These are phyloP conservation scores for Sanghuangporus baumii DNA, from an alignment of 1,284 basidiomycete genomes.

Conservation along the genomic window DNA sequence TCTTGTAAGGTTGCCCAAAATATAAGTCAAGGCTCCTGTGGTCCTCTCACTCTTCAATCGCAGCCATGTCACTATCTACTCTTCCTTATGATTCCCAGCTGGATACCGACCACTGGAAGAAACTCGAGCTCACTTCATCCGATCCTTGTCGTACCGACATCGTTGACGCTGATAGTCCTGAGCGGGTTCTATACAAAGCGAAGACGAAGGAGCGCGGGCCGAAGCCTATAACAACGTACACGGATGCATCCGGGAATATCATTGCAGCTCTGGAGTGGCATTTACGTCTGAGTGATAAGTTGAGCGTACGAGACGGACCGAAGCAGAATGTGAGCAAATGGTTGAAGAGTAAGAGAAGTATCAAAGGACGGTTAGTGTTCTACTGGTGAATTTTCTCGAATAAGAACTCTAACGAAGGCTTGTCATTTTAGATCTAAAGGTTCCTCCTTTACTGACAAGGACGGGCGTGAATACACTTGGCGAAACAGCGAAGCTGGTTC, in stretches of 20 bases:
- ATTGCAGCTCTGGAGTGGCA: conserved; percentile 8
- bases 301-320: conserved; percentile 1
- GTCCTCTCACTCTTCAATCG: background rate
- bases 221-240: conserved; percentile 2
- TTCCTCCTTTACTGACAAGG: background rate
- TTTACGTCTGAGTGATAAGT: conserved; percentile 1
- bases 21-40: background rate
- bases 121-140: conserved; percentile 7
- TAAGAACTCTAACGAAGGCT: background rate
- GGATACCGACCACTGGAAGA: background rate
- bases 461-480: conserved; percentile 2
- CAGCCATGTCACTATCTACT: background rate
- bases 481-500: background rate
- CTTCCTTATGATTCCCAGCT: background rate
- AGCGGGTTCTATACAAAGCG: background rate
- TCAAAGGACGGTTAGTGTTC: background rate
- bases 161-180: background rate
- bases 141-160: conserved; percentile 10
- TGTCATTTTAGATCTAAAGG: background rate
- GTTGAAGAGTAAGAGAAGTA: background rate
- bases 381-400: background rate
- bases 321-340: background rate
- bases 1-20: background rate
- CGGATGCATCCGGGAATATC: background rate
- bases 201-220: background rate